Base-by-base conservation (phyloP, 306 rosid genomes). In the Quercus berberidifolia region DNA sequence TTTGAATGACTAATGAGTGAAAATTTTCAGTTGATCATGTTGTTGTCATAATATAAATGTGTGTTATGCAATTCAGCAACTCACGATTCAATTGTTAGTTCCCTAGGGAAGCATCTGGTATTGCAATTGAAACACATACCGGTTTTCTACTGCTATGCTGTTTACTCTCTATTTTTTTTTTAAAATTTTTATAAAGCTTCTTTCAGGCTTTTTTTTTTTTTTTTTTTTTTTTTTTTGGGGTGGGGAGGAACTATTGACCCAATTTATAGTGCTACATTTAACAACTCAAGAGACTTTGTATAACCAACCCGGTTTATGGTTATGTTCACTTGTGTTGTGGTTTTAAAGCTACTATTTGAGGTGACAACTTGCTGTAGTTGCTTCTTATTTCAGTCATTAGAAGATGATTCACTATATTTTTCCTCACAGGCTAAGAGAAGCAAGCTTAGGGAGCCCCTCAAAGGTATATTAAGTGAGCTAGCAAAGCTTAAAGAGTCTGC, bases 391-490 rank as follows among this genome's bases (percentile, higher is more conserved):
- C 11, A 60, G 43, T 56, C 58, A 38, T 75, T 21, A 51, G 74
- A 78, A 74, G 71, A 30, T 79, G 73, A 59, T 51, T 55, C 56
- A 58, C 41, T 76, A 78, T n/a, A 5, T 12, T 80, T 74, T 55
- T 82, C 60, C 75, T 85, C 69, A 49, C 88, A 94, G 97, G 79
- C 74, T 26, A 90, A 78, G 87, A 90, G 83, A 77, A 87, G 77
- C 73, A 20, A 52, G 72, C 84, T 82, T 62, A 73, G 55, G 20
- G 80, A 82, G 59, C 79, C 91, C 55, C 84, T 94, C 63, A 86
- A 87, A 62, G 86, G 82, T 38, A 86, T 86, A 30, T 43, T 91
- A 76, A 82, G 72, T 10, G 92, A 91, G 82, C 94, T 94, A 70
- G 80, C 85, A 1, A 88, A 84, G 86, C 75, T 88, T 59, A 94